Conservation (phyloP, 208 protist genomes). For the Acanthamoeba rhysodes region DNA sequence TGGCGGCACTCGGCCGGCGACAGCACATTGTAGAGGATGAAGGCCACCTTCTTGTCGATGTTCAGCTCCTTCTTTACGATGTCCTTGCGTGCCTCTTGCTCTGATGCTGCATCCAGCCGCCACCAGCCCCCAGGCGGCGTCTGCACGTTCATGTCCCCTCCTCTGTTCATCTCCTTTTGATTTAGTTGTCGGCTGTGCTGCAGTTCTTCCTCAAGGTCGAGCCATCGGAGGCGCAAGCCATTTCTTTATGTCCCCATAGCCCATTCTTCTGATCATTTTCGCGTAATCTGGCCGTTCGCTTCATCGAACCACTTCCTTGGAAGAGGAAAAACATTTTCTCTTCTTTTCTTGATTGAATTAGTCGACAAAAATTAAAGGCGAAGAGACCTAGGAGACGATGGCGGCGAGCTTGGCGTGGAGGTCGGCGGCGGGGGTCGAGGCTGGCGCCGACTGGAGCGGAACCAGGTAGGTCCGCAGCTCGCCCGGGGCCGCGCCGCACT, state of each 20-base stretch:
- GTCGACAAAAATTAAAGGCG: not conserved
- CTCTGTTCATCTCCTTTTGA: not conserved
- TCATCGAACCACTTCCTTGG: not conserved
- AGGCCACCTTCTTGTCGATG: not conserved
- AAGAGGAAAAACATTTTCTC: not conserved
- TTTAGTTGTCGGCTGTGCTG: not conserved
- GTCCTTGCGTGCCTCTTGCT: conserved; percentile 89
- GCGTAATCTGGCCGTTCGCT: not conserved
- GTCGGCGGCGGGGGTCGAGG: conserved; percentile 8
- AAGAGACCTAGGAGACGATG: not conserved
- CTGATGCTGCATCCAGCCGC: conserved; percentile 93
- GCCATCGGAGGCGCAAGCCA: too few species aligned
- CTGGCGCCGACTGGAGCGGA: not conserved
- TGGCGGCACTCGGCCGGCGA: conserved; percentile 59
- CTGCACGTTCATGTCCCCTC: conserved; percentile 85
- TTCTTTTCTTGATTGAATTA: not conserved
- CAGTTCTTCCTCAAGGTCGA: too few species aligned
- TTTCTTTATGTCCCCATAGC: not conserved
- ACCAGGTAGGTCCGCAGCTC: conserved; percentile 17
- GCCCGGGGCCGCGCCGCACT: not conserved
- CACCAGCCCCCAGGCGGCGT: conserved; percentile 83
- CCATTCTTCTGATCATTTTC: not conserved
- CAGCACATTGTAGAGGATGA: conserved; percentile 73
- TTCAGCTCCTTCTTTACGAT: not conserved
- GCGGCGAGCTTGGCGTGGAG: conserved; percentile 18